Evolutionary conservation across 306 rosid genomes (phyloP), one percentile per base, ranked within the genome.

Genomic region (Spatholobus suberectus): DNA sequence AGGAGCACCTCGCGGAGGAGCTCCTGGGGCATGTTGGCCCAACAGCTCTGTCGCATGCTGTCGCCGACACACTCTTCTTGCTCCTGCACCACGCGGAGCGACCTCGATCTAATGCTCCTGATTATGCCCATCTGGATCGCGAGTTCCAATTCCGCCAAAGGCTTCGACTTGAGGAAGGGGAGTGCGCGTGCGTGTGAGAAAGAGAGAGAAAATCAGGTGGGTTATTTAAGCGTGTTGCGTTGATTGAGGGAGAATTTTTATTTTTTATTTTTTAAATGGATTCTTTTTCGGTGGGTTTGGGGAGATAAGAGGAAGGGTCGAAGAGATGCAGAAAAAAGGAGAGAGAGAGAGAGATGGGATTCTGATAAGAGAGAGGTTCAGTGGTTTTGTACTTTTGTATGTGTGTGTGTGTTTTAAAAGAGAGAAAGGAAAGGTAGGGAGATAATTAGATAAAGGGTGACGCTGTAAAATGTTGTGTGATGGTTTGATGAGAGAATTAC

Each of bases 1-100:
- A 88, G 8, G 35, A 96, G 84, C 6, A 96, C 97, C 78, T 96
- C 99, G 5, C 98, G 76, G 13, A 96, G 93, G 0, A 96, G 97
- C 90, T 96, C 99, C 75, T 88, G 94, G n/a, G 99, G 99, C 97
- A 96, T 90, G 73, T 89, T 84, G 0, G 94, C 92, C 99, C 99
- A 96, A 43, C 89, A 89, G 71, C 95, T 92, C 88, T 92, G 94
- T 81, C 84, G 84, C 82, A 91, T 21, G 35, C 91, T 80, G n/a
- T 89, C 92, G 3, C 38, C 70, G 0, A 43, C 71, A 0, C 32
- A 84, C 70, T 17, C 82, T 54, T 9, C 46, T 0, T 40, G 84
- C 72, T 85, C 97, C 71, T 85, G 96, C 3, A 89, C 94, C 76
- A 81, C 97, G 1, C 97, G 82, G 35, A 83, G 94, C 54, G 97